A percentile compares a stretch with the other conserved stretches of the same genome.
Conservation (phyloP, 768 basidiomycete genomes). For the Punctularia strigosozonata region DNA sequence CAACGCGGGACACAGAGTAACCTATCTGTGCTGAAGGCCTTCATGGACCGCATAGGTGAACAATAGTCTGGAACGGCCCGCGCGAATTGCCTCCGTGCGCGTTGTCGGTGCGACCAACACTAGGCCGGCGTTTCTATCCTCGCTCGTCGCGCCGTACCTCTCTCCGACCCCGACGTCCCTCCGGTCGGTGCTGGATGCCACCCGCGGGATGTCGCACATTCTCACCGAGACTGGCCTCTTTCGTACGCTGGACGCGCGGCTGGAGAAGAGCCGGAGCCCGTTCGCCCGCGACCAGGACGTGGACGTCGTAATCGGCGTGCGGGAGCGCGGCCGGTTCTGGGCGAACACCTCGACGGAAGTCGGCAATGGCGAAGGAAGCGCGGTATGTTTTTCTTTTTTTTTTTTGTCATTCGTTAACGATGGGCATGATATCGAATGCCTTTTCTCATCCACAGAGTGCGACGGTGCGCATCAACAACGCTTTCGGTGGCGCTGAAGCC, state of each 20-base stretch:
- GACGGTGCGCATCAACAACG: slow-evolving; percentile 73
- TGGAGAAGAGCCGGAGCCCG: slow-evolving; percentile 46
- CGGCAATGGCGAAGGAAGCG: slow-evolving; percentile 87
- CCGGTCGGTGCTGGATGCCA: slow-evolving; percentile 56
- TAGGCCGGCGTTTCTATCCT: slow-evolving; percentile 70
- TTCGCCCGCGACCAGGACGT: slow-evolving; percentile 50
- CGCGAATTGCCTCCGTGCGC: slow-evolving; percentile 66
- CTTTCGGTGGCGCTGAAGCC: slow-evolving; percentile 85
- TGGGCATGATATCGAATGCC: slow-evolving; percentile 5
- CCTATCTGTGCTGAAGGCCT: not conserved
- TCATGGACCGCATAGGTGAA: slow-evolving; percentile 36
- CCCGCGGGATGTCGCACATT: slow-evolving; percentile 50
- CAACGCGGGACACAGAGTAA: not conserved
- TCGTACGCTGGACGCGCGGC: slow-evolving; percentile 43
- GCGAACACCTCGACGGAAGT: slow-evolving; percentile 82
- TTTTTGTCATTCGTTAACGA: slow-evolving; percentile 1
- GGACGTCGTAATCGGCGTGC: slow-evolving; percentile 69
- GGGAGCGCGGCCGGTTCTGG: slow-evolving; percentile 66
- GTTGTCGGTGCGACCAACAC: slow-evolving; percentile 71
- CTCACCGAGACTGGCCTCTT: slow-evolving; percentile 76
- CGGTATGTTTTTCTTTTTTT: slow-evolving; percentile 40
- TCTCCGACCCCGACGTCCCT: slow-evolving; percentile 21
- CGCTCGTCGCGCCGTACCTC: slow-evolving; percentile 61
- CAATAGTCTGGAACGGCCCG: slow-evolving; percentile 50
- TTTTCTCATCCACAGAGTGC: slow-evolving; percentile 38